Percentiles rank a stretch among this genome's conserved stretches.
phyloP scores from a whole-genome alignment of 164 flowering plant genomes.

The Brasenia schreberi region DNA sequence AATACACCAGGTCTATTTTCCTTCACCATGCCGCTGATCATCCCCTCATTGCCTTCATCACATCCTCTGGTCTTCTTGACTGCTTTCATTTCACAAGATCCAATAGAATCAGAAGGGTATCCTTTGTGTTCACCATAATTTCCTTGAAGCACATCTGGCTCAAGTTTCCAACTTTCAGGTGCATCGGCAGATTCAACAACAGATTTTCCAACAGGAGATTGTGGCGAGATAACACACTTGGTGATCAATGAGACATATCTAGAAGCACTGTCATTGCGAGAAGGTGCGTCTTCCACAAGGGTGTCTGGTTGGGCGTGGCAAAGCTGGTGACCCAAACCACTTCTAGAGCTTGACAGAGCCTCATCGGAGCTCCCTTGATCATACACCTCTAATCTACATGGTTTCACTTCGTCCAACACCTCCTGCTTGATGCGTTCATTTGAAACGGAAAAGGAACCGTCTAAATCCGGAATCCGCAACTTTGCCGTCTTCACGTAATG shows the following conservation, averaged over 20 bases:
- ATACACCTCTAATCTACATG: constrained; percentile 25
- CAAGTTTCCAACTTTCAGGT: neutral
- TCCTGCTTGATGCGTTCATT: constrained; percentile 19
- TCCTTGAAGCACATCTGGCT: neutral
- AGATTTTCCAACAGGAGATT: constrained; percentile 19
- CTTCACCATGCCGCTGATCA: constrained; percentile 11
- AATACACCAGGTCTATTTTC: constrained; percentile 16
- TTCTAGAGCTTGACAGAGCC: constrained; percentile 16
- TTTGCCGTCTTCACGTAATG: neutral
- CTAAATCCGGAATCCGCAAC: neutral
- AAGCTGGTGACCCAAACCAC: constrained; percentile 13
- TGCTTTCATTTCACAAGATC: constrained; percentile 18
- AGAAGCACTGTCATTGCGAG: constrained; percentile 15
- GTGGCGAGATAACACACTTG: constrained; percentile 28
- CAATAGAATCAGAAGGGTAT: constrained; percentile 9
- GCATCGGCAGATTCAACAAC: constrained; percentile 13
- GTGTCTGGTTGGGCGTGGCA: constrained; percentile 5
- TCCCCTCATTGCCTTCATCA: constrained; percentile 12
- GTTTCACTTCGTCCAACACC: constrained; percentile 18
- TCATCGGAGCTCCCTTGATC: constrained; percentile 31
- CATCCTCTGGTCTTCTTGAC: constrained; percentile 15
- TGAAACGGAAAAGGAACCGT: constrained; percentile 2
- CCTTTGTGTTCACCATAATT: constrained; percentile 12
- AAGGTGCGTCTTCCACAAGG: constrained; percentile 14
- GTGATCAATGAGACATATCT: constrained; percentile 23